Evolutionary conservation across 2,329 filamentous ascomycete genomes (phyloP), one percentile per base, ranked within the genome.

Genomic region (Venturia effusa): DNA sequence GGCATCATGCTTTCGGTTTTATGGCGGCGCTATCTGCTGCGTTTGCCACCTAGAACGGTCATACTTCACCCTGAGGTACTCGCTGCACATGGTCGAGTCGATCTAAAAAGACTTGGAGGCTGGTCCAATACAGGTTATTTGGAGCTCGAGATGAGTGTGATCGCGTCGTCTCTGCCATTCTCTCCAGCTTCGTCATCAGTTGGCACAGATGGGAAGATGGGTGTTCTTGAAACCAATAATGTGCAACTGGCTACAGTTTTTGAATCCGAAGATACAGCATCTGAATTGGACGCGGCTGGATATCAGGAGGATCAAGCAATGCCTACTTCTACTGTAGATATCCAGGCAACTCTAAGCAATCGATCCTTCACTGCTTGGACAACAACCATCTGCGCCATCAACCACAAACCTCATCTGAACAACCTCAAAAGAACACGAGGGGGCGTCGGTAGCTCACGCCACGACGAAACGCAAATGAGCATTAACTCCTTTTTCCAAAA

Each of bases 391-490:
- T 73, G 83, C 57, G 78, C 78, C 5, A 80, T 91, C 67, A 93
- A 96, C 71, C 83, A 83, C 66, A 81, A 83, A 66, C 81, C 84
- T 4, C 92, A 97, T 74, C 81, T 96, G 2, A 75, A 78, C 55
- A 85, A 86, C 34, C 77, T 96, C 65, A 92, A 87, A 73, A 88
- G 90, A 74, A 93, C 90, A 10, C 90, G 90, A 34, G 90, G 90
- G 37, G 92, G 92, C 3, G 88, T 96, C 64, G 91, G 91, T 63
- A 94, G 88, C 69, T 82, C 88, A 45, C 81, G 82, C 64, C 87
- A 90, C 71, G 92, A 97, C 72, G 80, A 83, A 13, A 85, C 81
- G 59, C 92, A 96, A 74, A 86, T 83, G 70, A 90, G 83, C 22
- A 83, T 97, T 69, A 85, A 90, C 57, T 82, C 83, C 0, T 96